Base-by-base conservation (phyloP, 176 grass and related monocot species). In the Oryza coarctata region DNA sequence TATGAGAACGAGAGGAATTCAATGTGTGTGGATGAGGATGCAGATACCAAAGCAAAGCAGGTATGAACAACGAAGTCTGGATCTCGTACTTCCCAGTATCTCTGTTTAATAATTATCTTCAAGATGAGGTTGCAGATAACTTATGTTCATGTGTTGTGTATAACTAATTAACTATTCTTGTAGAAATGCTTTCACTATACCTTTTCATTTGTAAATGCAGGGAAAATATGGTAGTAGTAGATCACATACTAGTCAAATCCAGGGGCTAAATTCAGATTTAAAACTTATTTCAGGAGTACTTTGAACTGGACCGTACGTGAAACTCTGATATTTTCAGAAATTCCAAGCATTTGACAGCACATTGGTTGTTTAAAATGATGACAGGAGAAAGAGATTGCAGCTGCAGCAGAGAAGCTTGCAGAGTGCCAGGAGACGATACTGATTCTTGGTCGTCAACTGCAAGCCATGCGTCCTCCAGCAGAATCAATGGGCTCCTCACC, bases 391-490 rank as follows among this genome's bases (percentile, higher is more conserved):
- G 97, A 90, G 71, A 96, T 99, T 80, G 74, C 87, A 25, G 85
- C 97, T 31, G 97, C 97, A 73, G 91, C 97, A 68, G 97, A 99
- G 74, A 99, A 96, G 83, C 91, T 99, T 62, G 89, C 87, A 11
- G 93, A 99, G 73, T 99, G 97, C 87, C 97, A 99, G 79, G 97
- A 99, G 79, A 99, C 93, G 0, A 99, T 99, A 25, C 49, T 99
- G 71, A 82, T 99, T 70, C 91, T 99, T 73, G 93, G 97, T 52
- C 87, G 91, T 23, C 97, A 99, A 73, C 84, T 99, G 43, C 97
- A 99, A 90, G 23, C 93, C 30, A 76, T 99, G 80, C 97, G 91
- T 39, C 93, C 97, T 32, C 89, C 91, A 62, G 55, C 77, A 28
- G 97, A 94, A 75, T 74, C 82, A 49, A 62, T 88, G 58, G 66